Evolutionary conservation across 2,329 filamentous ascomycete genomes (phyloP), one percentile per base, ranked within the genome.

Genomic region (Myriosclerotinia duriaeana): DNA sequence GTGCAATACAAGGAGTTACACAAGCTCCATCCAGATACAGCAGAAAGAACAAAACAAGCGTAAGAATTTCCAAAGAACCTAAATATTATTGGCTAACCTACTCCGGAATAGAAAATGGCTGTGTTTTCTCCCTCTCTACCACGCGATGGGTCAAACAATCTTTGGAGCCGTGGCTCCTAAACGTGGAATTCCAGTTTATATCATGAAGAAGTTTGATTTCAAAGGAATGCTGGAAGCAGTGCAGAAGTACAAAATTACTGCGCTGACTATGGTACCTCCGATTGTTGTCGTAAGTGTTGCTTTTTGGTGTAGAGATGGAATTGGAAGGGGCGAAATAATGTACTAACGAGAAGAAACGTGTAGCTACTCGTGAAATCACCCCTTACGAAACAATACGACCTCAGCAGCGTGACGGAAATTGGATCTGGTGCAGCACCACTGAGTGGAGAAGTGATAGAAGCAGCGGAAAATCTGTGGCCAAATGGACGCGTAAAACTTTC

Each of bases 341-440:
- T 7, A 20, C 8, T 55, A 5, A 50, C 34, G 1, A 17, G 2
- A 1, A 22, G 0, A n/a, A 46, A 17, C 5, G 0, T 8, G 5
- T 77, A 82, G 97, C 50, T 87, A 75, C 79, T 88, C 68, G 81
- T 80, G n/a, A 88, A 88, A 74, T 78, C 83, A n/a, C 81, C 82
- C 0, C 81, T 82, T 53, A 81, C 81, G 0, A 75, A 77, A 40
- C 77, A 81, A 2, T 86, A 82, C 71, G 82, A 88, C 72, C 76
- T 88, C 2, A 81, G 85, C 22, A 88, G 84, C 9, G 74, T 97
- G 17, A 87, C 88, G 60, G 92, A 92, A 83, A 82, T 96, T 80
- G 93, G 92, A 77, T 93, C 86, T 2, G 93, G 91, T 34, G 93
- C 93, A 0, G 93, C 93, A 1, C 93, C 93, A 0, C 80, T 97